Conservation (phyloP, 495 filamentous ascomycete species). For the Pyrenula aspistea region DNA sequence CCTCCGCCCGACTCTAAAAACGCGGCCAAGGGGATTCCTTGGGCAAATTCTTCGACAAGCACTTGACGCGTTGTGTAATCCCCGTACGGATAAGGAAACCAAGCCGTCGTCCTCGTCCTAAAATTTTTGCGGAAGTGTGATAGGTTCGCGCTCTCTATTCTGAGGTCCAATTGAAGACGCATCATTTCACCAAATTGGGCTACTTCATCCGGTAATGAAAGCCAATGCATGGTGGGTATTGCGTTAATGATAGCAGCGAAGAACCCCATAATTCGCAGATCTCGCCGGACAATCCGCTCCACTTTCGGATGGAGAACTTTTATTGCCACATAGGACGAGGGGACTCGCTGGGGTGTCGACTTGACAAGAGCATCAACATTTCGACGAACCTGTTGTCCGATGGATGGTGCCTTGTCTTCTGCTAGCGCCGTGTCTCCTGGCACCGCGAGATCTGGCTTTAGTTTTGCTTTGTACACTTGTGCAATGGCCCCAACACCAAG, state of each 20-base stretch:
- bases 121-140: conserved; percentile 85
- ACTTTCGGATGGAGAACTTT: conserved; percentile 93
- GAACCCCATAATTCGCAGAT: conserved; percentile 87
- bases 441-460: conserved; percentile 66
- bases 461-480: conserved; percentile 91
- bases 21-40: conserved; percentile 80
- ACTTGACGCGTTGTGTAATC: conserved; percentile 88
- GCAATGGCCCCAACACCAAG: conserved; percentile 94
- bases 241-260: conserved; percentile 77
- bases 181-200: conserved; percentile 96
- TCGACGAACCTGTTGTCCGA: conserved; percentile 56
- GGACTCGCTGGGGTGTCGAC: conserved; percentile 69
- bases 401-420: conserved; percentile 32
- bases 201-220: conserved; percentile 92
- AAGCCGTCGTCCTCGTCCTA: conserved; percentile 76
- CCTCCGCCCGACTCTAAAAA: conserved; percentile 89
- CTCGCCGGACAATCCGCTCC: conserved; percentile 76
- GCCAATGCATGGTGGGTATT: conserved; percentile 94
- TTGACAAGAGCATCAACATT: conserved; percentile 83
- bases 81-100: conserved; percentile 89
- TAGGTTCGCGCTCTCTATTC: conserved; percentile 89
- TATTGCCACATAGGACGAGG: conserved; percentile 87
- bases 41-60: conserved; percentile 89
- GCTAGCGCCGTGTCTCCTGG: conserved; percentile 43
- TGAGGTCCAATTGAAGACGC: conserved; percentile 86